Base-by-base conservation (phyloP, 1,284 basidiomycete species). In the Cutaneotrichosporon arboriforme region DNA sequence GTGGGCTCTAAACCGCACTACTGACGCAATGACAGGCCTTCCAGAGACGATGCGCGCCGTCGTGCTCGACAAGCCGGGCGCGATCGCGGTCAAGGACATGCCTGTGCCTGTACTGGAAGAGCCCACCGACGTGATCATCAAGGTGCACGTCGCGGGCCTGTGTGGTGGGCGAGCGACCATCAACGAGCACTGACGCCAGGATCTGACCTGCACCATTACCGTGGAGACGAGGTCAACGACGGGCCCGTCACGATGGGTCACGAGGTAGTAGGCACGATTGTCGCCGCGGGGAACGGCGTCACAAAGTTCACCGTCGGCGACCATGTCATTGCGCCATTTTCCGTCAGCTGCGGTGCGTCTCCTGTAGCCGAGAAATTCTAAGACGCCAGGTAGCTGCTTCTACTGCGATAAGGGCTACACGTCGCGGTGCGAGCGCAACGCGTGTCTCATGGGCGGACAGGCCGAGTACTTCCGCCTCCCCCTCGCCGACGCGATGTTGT, bases 281-380 rank as follows among this genome's bases (percentile, higher is more conserved):
- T 88, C 31, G 80, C 82, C 18, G 80, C 89, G 3, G 89, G 90
- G 13, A 71, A 78, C 3, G 84, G 74, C 59, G 90, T 86, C 64
- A 64, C 59, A 17, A 82, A 79, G 10, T 81, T 92, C 61, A 83
- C 82, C 56, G 69, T 87, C 2, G 89, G 89, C 4, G 87, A 92
- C 70, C 83, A 84, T 59, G 87, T 93, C n/a, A 83, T 93, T 14
- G 84, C 87, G 1, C 88, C 91, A 0, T 94, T 93, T 72, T 89
- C 88, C 0, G 80, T 83, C 17, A 87, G 83, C 38, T 94, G 91
- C 63, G 87, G 86, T 46, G 83, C 85, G 73, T 88, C 12, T 14
- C 33, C 23, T 20, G n/a, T 21, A 21, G 22, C 40, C 3, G 47
- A 17, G 26, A 18, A 15, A 17, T 4, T 9, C 47, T 37, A 14